Percentiles rank a stretch among this genome's conserved stretches.
Conservation (phyloP, 2,329 filamentous ascomycete species). For the Cylindrodendrum hubeiense region DNA sequence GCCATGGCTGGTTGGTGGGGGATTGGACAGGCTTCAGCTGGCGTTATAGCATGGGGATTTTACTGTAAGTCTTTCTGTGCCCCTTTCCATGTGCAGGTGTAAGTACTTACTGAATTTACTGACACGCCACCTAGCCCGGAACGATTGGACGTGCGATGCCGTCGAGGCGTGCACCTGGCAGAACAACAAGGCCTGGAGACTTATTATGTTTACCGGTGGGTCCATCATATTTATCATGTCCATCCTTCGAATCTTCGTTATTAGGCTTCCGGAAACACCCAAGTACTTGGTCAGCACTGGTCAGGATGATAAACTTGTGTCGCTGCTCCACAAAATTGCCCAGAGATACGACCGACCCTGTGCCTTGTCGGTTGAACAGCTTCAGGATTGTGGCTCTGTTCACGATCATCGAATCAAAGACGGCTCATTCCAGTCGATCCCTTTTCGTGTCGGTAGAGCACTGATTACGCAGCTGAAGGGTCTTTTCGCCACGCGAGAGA, state of each 20-base stretch:
- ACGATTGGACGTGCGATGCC: constrained; percentile 11
- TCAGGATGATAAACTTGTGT: constrained; percentile 63
- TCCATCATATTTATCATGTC: constrained; percentile 63
- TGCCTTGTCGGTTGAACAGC: constrained; percentile 53
- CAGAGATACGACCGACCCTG: constrained; percentile 54
- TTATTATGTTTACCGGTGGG: constrained; percentile 61
- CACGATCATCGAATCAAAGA: not conserved
- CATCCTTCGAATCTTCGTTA: constrained; percentile 64
- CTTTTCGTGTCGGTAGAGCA: constrained; percentile 35
- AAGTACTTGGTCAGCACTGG: constrained; percentile 69
- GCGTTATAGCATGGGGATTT: constrained; percentile 64
- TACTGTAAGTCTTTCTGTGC: constrained; percentile 5
- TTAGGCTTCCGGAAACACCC: constrained; percentile 69
- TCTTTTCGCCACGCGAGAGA: constrained; percentile 69
- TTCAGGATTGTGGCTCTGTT: constrained; percentile 53
- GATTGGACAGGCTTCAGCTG: constrained; percentile 60
- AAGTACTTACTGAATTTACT: not conserved
- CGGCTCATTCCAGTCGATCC: not conserved
- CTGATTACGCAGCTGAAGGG: constrained; percentile 53
- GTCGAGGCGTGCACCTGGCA: constrained; percentile 50
- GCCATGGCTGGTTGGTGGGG: constrained; percentile 68
- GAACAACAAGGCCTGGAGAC: constrained; percentile 65
- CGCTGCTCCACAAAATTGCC: constrained; percentile 54
- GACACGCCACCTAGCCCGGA: not conserved
- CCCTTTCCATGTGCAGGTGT: not conserved